A percentile compares a stretch with the other conserved stretches of the same genome.
These are phyloP conservation scores for Dactylellina sp. DNA, from an alignment of 2,329 filamentous ascomycete genomes.

Conservation along the genomic window DNA sequence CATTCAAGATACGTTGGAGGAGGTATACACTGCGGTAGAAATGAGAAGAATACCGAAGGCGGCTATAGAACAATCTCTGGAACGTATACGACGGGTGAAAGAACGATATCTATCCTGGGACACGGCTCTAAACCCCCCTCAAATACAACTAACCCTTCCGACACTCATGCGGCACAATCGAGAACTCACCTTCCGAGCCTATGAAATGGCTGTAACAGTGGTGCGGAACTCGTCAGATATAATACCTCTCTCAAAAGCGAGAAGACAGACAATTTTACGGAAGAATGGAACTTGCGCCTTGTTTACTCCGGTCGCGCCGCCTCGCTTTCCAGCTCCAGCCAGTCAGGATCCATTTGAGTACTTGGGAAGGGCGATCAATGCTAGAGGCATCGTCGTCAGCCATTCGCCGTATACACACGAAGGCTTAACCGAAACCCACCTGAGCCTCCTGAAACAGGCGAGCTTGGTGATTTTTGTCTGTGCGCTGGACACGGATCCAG, in stretches of 20 bases:
- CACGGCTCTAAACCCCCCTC: conserved; percentile 82
- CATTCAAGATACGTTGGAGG: conserved; percentile 69
- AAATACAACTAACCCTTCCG: conserved; percentile 76
- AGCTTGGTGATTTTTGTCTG: conserved; percentile 73
- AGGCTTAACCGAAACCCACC: conserved; percentile 74
- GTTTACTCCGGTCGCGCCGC: conserved; percentile 71
- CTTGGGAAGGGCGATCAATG: conserved; percentile 73
- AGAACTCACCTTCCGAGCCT: conserved; percentile 82
- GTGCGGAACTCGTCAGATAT: conserved; percentile 88
- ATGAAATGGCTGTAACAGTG: conserved; percentile 92
- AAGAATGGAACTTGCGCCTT: conserved; percentile 62
- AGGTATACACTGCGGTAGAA: conserved; percentile 87
- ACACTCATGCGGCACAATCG: conserved; percentile 85
- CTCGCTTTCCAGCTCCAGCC: conserved; percentile 64
- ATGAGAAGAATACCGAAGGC: conserved; percentile 87
- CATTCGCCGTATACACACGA: conserved; percentile 78
- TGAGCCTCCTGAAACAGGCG: conserved; percentile 72
- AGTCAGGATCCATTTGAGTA: conserved; percentile 77
- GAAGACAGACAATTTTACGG: conserved; percentile 62
- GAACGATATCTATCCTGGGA: conserved; percentile 88
- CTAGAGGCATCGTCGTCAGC: conserved; percentile 72
- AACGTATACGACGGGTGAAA: conserved; percentile 83
- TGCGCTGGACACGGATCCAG: conserved; percentile 66
- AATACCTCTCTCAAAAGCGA: conserved; percentile 72
- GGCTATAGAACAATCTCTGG: conserved; percentile 82